Conservation (phyloP, 257 asterid species). For the Solanum sparsipilum region DNA sequence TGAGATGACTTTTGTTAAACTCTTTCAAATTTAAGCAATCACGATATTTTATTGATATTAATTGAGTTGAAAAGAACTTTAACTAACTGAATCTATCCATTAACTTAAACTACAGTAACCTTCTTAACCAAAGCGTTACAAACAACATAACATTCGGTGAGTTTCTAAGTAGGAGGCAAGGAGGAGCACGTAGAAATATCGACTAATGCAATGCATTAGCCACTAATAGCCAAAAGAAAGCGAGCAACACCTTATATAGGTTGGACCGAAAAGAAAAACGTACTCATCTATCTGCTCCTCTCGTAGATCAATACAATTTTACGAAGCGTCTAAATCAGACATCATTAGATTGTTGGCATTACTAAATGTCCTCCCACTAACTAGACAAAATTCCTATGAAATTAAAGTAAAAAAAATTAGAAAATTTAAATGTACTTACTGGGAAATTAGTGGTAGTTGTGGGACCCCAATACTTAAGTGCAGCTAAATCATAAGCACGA, state of each 20-base stretch:
- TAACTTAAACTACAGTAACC: background rate
- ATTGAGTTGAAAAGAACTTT: too few relatives aligned
- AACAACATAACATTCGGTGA: background rate
- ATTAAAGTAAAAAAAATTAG: background rate
- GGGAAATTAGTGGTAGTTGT: constrained; percentile 90
- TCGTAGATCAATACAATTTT: too few relatives aligned
- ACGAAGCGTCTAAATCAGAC: too few relatives aligned
- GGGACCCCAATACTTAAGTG: constrained; percentile 82
- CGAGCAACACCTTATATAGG: background rate
- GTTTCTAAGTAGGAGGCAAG: background rate
- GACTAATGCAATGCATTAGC: too few relatives aligned
- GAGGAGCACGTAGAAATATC: background rate
- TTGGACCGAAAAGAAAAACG: background rate
- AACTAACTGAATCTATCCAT: background rate
- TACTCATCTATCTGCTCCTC: background rate
- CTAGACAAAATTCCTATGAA: background rate
- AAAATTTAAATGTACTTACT: constrained; percentile 19
- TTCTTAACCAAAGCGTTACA: background rate
- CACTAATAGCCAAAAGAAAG: background rate
- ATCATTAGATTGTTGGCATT: too few relatives aligned
- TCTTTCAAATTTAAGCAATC: background rate
- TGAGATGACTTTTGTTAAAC: background rate
- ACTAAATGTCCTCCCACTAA: background rate
- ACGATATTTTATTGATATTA: too few relatives aligned
- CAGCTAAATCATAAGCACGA: constrained; percentile 89